These are phyloP conservation scores for Glycyrrhiza uralensis DNA, from an alignment of 306 rosid species.

Conservation along the genomic window DNA sequence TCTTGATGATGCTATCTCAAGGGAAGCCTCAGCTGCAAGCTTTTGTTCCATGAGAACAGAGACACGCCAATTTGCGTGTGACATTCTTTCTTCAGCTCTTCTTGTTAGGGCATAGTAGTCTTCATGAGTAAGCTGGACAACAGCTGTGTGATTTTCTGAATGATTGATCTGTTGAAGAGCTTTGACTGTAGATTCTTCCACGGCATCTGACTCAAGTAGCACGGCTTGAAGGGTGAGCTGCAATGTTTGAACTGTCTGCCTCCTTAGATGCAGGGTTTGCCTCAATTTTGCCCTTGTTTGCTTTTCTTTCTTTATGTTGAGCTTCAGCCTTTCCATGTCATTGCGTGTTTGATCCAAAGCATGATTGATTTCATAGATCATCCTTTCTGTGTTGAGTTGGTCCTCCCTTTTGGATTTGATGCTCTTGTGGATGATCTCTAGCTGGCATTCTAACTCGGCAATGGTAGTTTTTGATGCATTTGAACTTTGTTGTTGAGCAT, in stretches of 20 bases:
- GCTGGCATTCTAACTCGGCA: conserved; percentile 37
- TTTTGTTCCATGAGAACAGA: conserved; percentile 36
- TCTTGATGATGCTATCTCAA: conserved; percentile 37
- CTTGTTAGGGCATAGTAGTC: conserved; percentile 36
- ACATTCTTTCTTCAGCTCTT: conserved; percentile 37
- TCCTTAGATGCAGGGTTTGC: conserved; percentile 34
- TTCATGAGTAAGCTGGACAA: conserved; percentile 36
- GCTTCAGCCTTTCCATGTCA: conserved; percentile 32
- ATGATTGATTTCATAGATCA: conserved; percentile 33
- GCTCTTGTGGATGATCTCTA: conserved; percentile 14
- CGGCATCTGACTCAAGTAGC: conserved; percentile 41
- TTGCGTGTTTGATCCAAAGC: conserved; percentile 29
- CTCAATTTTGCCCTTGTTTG: conserved; percentile 17
- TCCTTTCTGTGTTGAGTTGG: conserved; percentile 17
- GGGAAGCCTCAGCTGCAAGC: conserved; percentile 37
- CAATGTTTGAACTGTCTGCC: conserved; percentile 33
- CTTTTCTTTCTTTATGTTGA: conserved; percentile 22
- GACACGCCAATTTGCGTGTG: conserved; percentile 36
- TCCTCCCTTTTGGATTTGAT: conserved; percentile 46
- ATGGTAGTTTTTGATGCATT: conserved; percentile 3
- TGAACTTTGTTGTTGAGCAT: conserved; percentile 21
- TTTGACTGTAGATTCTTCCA: conserved; percentile 36
- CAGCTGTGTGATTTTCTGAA: conserved; percentile 22
- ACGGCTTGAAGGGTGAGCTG: conserved; percentile 45
- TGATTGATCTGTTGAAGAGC: conserved; percentile 34